Percentiles rank a stretch among this genome's conserved stretches.
phyloP scores from a whole-genome alignment of 2,329 filamentous ascomycete genomes.

The Sporothrix variecibatus region DNA sequence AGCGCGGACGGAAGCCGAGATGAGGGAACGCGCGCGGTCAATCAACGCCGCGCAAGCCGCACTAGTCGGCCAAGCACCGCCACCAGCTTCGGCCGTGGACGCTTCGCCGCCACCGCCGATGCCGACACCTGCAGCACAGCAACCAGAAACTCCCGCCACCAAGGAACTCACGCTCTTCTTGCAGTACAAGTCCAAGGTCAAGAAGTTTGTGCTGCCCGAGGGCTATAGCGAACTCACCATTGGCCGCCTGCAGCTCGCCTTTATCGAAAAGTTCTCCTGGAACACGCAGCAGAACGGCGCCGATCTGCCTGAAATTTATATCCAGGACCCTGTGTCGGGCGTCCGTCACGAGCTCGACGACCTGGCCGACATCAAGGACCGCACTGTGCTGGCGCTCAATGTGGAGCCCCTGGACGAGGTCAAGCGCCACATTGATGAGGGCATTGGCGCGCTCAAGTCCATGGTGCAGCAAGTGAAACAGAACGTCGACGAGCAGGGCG shows the following conservation, averaged over 20 bases:
- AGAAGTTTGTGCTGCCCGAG: conserved; percentile 88
- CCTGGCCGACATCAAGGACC: conserved; percentile 87
- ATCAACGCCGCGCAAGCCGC: conserved; percentile 24
- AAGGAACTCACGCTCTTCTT: conserved; percentile 93
- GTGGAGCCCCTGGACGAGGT: conserved; percentile 93
- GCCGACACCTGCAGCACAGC: not conserved
- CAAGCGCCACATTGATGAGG: conserved; percentile 93
- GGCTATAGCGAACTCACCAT: conserved; percentile 83
- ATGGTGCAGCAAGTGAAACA: conserved; percentile 86
- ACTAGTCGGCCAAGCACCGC: conserved; percentile 14
- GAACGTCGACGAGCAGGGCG: conserved; percentile 79
- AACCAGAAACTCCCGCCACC: conserved; percentile 44
- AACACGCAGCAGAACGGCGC: conserved; percentile 92
- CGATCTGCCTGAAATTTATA: conserved; percentile 95
- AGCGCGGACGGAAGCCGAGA: conserved; percentile 9
- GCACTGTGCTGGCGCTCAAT: conserved; percentile 92
- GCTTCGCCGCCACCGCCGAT: not conserved
- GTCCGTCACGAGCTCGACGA: conserved; percentile 97
- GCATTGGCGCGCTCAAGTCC: conserved; percentile 74
- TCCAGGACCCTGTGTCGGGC: conserved; percentile 92
- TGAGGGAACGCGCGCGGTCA: conserved; percentile 30
- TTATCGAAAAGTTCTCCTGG: conserved; percentile 99
- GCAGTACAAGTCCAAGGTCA: conserved; percentile 95
- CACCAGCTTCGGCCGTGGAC: not conserved
- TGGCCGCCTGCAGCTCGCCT: conserved; percentile 86